A percentile compares a stretch with the other conserved stretches of the same genome.
Evolutionary conservation across 805 yeast species (phyloP).

Genomic region (Hanseniaspora pseudoguilliermondii): DNA sequence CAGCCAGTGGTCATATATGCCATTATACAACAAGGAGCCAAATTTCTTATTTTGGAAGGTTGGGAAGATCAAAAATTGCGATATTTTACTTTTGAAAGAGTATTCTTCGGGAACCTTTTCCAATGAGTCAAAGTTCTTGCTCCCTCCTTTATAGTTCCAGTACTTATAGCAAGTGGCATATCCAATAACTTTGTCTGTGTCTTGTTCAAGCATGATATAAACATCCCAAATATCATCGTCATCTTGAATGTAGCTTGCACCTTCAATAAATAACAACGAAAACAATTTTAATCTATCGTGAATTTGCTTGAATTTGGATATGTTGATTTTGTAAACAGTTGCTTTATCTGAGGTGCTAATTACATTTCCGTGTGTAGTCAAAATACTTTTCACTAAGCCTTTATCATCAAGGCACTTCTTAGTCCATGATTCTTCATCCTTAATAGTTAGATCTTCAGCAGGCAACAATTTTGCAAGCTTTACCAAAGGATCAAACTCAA

Average conservation of each 20-base stretch:
- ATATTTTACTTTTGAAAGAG: constrained; percentile 54
- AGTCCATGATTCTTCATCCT: constrained; percentile 60
- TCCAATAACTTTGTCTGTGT: constrained; percentile 46
- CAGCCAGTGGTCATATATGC: constrained; percentile 45
- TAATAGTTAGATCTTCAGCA: constrained; percentile 37
- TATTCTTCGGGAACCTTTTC: constrained; percentile 23
- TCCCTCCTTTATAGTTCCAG: constrained; percentile 55
- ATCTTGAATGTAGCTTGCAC: constrained; percentile 77
- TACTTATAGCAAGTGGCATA: constrained; percentile 75
- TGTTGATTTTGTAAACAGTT: constrained; percentile 36
- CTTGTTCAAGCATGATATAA: constrained; percentile 36
- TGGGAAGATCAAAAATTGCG: constrained; percentile 78
- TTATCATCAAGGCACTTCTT: constrained; percentile 38
- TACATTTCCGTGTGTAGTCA: constrained; percentile 24
- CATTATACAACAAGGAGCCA: constrained; percentile 54
- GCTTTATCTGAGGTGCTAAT: constrained; percentile 27
- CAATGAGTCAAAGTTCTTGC: constrained; percentile 33
- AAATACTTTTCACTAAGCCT: constrained; percentile 15
- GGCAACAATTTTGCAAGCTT: constrained; percentile 49
- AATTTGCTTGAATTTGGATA: constrained; percentile 32
- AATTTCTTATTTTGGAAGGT: constrained; percentile 63
- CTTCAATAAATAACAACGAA: constrained; percentile 78
- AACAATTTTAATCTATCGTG: constrained; percentile 66
- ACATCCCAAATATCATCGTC: constrained; percentile 71
- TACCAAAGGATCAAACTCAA: constrained; percentile 20